A percentile compares a stretch with the other conserved stretches of the same genome.
Evolutionary conservation across 177 flowering plant genomes (phyloP).

Genomic region (Vitis hybrid): DNA sequence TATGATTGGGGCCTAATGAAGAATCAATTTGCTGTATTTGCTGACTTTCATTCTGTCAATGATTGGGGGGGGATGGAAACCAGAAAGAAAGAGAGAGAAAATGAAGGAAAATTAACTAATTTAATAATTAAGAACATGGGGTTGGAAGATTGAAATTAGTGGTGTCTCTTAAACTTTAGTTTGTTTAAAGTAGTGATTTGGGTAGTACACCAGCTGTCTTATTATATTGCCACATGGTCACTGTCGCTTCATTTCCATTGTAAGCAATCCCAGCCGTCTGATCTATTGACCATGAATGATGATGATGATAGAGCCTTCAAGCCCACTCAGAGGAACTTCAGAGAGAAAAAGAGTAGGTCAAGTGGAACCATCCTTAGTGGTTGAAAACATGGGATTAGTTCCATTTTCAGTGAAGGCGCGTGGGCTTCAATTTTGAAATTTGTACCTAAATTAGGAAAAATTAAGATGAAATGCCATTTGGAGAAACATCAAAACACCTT

Average conservation of each 20-base stretch:
- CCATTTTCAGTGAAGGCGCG: not conserved
- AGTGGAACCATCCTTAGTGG: slow-evolving; percentile 14
- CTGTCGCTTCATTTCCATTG: not conserved
- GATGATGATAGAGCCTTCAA: not conserved
- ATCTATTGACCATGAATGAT: not conserved
- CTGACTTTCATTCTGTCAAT: slow-evolving; percentile 1
- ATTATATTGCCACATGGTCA: too few relatives aligned
- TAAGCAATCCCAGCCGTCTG: not conserved
- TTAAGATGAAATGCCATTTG: too few relatives aligned
- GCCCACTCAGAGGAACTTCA: not conserved
- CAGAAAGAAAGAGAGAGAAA: not conserved
- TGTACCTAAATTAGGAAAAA: too few relatives aligned
- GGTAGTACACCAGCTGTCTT: too few relatives aligned
- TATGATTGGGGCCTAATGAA: not conserved
- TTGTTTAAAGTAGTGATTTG: too few relatives aligned
- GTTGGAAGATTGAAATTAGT: not conserved
- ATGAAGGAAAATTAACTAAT: not conserved
- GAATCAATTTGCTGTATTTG: slow-evolving; percentile 12
- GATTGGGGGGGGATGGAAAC: not conserved
- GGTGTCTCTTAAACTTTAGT: not conserved
- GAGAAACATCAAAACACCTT: too few relatives aligned
- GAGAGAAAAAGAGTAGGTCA: slow-evolving; percentile 9
- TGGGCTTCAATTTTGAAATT: not conserved
- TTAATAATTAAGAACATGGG: not conserved
- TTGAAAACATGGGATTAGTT: not conserved